Evolutionary conservation across 352 stramenopile species (phyloP), one percentile per base, ranked within the genome.

Genomic region (Lagenidium sp.): DNA sequence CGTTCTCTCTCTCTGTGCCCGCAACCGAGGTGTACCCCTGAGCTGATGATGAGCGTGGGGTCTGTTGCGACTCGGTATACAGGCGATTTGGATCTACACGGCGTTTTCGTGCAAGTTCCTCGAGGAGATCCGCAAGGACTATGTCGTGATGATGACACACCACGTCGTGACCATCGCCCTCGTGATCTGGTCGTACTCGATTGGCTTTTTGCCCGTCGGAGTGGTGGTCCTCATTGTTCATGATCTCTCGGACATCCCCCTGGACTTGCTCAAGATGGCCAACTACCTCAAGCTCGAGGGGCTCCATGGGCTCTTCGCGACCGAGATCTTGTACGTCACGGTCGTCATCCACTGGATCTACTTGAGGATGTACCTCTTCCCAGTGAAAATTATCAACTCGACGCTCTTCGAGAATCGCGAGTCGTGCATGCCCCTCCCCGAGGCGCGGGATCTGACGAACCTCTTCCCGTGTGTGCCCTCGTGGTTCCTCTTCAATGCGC

Each of bases 281-380:
- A 95, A 95, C 60, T 92, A 94, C 70, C 70, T 94, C 47, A 90
- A 93, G 44, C 52, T 94, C 35, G 82, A 94, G 53, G 81, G 77
- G 38, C 47, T 70, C 22, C 58, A 58, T 15, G 81, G 78, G 13
- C 44, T 82, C 22, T 94, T 93, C 40, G 53, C 66, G 39, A 79
- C 58, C 49, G 82, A 94, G 41, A 63, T 88, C 22, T 38, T 80
- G n/a, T 93, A 91, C 46, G 63, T 81, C 16, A 55, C 62, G 11
- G 63, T 79, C 15, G 43, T 93, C 19, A 26, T 64, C 21, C 50
- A 77, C 32, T 95, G 83, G 83, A 59, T 84, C 41, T 93, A 93
- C 65, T 83, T 88, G 53, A 79, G 83, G 30, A 76, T 94, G 58
- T 95, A 84, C 61, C 57, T 86, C 39, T 95, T 78, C 65, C 80